phyloP scores from a whole-genome alignment of 2,329 filamentous ascomycete genomes.

The Zymoseptoria ardabiliae region DNA sequence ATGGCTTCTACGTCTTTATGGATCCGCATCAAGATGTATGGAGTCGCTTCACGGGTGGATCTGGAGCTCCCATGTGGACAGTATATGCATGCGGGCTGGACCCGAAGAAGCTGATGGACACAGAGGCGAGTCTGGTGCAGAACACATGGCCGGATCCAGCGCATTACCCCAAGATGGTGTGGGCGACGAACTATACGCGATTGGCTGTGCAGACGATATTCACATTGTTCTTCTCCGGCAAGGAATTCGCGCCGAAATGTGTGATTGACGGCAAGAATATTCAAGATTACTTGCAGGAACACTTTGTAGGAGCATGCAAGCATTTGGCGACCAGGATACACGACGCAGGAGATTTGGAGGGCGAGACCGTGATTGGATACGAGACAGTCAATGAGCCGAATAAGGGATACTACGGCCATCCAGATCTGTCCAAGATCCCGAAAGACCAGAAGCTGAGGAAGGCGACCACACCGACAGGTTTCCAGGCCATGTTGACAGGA shows the following conservation, averaged over 20 bases:
- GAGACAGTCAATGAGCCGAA: slow-evolving; percentile 96
- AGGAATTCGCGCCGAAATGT: slow-evolving; percentile 89
- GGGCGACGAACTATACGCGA: slow-evolving; percentile 93
- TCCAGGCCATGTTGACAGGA: slow-evolving; percentile 88
- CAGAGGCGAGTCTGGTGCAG: slow-evolving; percentile 87
- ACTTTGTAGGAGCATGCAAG: slow-evolving; percentile 72
- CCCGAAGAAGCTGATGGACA: slow-evolving; percentile 73
- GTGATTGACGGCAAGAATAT: slow-evolving; percentile 94
- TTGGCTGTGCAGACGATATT: slow-evolving; percentile 86
- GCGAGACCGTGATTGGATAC: slow-evolving; percentile 87
- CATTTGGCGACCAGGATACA: slow-evolving; percentile 79
- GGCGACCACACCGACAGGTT: slow-evolving; percentile 85
- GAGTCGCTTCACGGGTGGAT: slow-evolving; percentile 90
- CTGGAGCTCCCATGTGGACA: slow-evolving; percentile 96
- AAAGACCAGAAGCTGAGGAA: slow-evolving; percentile 85
- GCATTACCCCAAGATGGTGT: slow-evolving; percentile 96
- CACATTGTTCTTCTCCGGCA: slow-evolving; percentile 85
- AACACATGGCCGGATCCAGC: slow-evolving; percentile 84
- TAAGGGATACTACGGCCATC: slow-evolving; percentile 74
- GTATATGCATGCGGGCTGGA: slow-evolving; percentile 89
- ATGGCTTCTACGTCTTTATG: slow-evolving; percentile 96
- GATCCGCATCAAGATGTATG: slow-evolving; percentile 98
- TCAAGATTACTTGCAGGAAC: slow-evolving; percentile 84
- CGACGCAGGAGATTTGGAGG: slow-evolving; percentile 80
- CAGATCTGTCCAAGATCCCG: slow-evolving; percentile 74